These are phyloP conservation scores for Taiwanofungus camphoratus DNA, from an alignment of 1,284 basidiomycete species.

Conservation along the genomic window DNA sequence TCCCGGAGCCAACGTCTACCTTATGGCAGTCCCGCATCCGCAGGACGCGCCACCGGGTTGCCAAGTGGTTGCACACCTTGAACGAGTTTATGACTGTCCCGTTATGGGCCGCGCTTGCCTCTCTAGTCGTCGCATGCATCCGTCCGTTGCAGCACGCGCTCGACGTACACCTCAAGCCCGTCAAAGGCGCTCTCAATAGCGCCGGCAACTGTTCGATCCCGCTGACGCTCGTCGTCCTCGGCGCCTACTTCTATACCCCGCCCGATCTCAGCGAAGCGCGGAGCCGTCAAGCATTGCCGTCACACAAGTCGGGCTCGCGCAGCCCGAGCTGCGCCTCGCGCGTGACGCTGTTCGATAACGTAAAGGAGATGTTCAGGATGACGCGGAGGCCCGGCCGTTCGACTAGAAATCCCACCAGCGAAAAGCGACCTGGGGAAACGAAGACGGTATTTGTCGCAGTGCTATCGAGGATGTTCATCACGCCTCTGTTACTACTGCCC, in stretches of 20 bases:
- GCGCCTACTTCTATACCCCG: constrained; percentile 81
- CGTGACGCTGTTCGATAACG: constrained; percentile 35
- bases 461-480: constrained; percentile 78
- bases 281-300: constrained; percentile 10
- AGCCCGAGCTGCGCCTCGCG: constrained; percentile 21
- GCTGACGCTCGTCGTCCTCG: constrained; percentile 85
- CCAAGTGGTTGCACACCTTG: constrained; percentile 37
- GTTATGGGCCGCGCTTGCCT: constrained; percentile 75
- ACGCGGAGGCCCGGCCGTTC: constrained; percentile 15
- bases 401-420: constrained; percentile 5
- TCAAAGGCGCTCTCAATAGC: constrained; percentile 67
- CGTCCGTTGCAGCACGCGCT: constrained; percentile 70
- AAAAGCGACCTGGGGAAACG: constrained; percentile 58
- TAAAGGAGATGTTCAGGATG: constrained; percentile 37
- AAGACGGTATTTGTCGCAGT: constrained; percentile 80
- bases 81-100: constrained; percentile 86
- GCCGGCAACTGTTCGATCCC: constrained; percentile 86
- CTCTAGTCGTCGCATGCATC: constrained; percentile 77
- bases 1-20: constrained; percentile 27
- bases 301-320: constrained; percentile 11
- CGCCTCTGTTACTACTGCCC: constrained; percentile 75
- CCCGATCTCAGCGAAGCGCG: constrained; percentile 20
- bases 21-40: constrained; percentile 29
- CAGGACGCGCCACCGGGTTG: constrained; percentile 27
- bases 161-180: constrained; percentile 53